Percentiles rank a stretch among this genome's conserved stretches.
phyloP scores from a whole-genome alignment of 2,329 filamentous ascomycete species.

The Alternaria brassicicola region DNA sequence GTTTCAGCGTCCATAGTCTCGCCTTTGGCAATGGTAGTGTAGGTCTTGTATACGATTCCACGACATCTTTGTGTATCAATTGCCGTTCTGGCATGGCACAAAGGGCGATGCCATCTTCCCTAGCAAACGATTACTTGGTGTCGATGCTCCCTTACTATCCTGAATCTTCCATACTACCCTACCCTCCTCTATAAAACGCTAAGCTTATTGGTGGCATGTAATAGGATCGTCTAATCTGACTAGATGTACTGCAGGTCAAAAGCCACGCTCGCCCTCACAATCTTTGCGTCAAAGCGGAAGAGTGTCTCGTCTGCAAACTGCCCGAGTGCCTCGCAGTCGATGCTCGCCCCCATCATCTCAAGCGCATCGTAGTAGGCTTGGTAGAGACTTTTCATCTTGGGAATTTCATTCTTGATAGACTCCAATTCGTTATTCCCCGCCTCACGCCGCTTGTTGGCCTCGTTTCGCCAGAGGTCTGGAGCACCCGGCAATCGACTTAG shows the following conservation, averaged over 20 bases:
- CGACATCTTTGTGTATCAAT: neutral
- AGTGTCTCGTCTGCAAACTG: neutral
- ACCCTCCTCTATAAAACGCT: neutral
- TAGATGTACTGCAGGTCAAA: neutral
- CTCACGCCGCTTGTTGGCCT: neutral
- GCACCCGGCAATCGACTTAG: neutral
- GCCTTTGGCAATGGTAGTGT: neutral
- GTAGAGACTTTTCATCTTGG: neutral
- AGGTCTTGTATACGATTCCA: neutral
- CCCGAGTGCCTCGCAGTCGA: neutral
- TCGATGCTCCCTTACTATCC: neutral
- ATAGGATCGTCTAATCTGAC: neutral
- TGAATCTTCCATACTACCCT: neutral
- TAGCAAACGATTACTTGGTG: neutral
- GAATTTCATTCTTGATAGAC: neutral
- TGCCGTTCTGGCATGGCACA: neutral
- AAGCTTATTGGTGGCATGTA: neutral
- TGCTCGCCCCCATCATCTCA: neutral
- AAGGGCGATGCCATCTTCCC: neutral
- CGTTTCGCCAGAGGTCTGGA: neutral
- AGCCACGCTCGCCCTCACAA: neutral
- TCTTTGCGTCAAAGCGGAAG: neutral
- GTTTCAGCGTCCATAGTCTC: neutral
- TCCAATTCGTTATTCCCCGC: neutral
- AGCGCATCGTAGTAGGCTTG: neutral